phyloP scores from a whole-genome alignment of 495 filamentous ascomycete species.

The Hypoxylon fuscum region DNA sequence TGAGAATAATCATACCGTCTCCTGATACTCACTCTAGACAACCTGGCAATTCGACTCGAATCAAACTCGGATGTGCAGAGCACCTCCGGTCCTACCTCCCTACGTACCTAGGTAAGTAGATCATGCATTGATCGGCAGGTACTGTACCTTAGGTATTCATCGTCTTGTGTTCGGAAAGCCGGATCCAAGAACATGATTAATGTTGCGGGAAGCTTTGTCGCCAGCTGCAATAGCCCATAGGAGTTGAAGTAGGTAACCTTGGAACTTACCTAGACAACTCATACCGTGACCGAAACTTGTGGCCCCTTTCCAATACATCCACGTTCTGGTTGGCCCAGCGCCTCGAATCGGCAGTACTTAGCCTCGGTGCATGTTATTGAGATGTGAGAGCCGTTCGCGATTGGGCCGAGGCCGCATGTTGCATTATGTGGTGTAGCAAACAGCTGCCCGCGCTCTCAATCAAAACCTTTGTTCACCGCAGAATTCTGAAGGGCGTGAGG shows the following conservation, averaged over 20 bases:
- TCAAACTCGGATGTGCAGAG: too few relatives aligned
- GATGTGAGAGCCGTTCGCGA: slow-evolving; percentile 29
- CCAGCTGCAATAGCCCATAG: slow-evolving; percentile 35
- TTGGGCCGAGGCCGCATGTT: slow-evolving; percentile 30
- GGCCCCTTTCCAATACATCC: slow-evolving; percentile 2
- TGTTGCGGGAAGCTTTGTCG: slow-evolving; percentile 19
- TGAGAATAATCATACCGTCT: too few relatives aligned
- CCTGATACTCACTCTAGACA: too few relatives aligned
- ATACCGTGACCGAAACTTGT: slow-evolving; percentile 25
- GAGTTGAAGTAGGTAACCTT: slow-evolving; percentile 39
- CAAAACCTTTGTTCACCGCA: slow-evolving; percentile 27
- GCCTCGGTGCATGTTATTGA: slow-evolving; percentile 38
- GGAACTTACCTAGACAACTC: slow-evolving; percentile 22
- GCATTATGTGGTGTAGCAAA: slow-evolving; percentile 42
- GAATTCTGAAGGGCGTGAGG: neutral
- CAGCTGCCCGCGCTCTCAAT: slow-evolving; percentile 25
- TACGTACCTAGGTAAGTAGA: too few relatives aligned
- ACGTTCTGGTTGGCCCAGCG: slow-evolving; percentile 28
- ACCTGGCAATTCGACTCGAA: too few relatives aligned
- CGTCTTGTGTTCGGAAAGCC: slow-evolving; percentile 24
- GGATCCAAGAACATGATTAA: neutral
- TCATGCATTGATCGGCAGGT: too few relatives aligned
- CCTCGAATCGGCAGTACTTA: slow-evolving; percentile 35
- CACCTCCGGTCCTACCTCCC: too few relatives aligned
- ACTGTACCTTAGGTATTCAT: too few relatives aligned